A percentile compares a stretch with the other conserved stretches of the same genome.
phyloP scores from a whole-genome alignment of 768 basidiomycete species.

The Pleurotus platypus region DNA sequence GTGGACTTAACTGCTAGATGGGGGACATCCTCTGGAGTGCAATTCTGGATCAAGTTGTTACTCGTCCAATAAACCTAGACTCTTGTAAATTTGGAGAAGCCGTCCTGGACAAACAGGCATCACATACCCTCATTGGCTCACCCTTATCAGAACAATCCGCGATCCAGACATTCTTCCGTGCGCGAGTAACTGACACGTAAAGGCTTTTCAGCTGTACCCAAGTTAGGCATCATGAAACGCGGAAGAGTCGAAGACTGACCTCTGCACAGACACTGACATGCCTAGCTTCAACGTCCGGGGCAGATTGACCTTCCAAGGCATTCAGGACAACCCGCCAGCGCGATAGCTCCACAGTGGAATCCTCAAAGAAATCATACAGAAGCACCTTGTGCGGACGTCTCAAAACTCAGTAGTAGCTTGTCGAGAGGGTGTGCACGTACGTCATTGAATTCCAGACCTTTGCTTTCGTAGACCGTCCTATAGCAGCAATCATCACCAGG shows the following conservation, averaged over 20 bases:
- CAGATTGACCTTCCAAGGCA: constrained; percentile 22
- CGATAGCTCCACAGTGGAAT: constrained; percentile 44
- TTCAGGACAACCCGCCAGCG: constrained; percentile 64
- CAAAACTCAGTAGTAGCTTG: background rate
- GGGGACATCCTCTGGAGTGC: constrained; percentile 46
- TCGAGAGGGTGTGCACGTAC: constrained; percentile 24
- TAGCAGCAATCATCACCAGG: background rate
- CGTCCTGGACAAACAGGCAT: background rate
- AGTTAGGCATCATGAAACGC: background rate
- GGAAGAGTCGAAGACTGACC: constrained; percentile 24
- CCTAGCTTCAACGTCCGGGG: constrained; percentile 24
- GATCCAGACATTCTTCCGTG: constrained; percentile 69
- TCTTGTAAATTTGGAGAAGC: background rate
- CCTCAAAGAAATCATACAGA: constrained; percentile 72
- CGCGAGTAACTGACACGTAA: constrained; percentile 70
- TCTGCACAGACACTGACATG: constrained; percentile 59
- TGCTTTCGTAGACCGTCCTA: constrained; percentile 60
- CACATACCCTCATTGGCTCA: constrained; percentile 54
- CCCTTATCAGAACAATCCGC: constrained; percentile 56
- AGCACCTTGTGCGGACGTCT: constrained; percentile 46
- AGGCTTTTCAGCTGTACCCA: constrained; percentile 53
- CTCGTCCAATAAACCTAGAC: constrained; percentile 49
- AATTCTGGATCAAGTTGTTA: constrained; percentile 41
- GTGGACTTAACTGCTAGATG: constrained; percentile 53
- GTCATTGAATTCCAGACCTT: constrained; percentile 67